Evolutionary conservation across 2,329 filamentous ascomycete genomes (phyloP).

Genomic region (Iodosphaeria phyllophila): DNA sequence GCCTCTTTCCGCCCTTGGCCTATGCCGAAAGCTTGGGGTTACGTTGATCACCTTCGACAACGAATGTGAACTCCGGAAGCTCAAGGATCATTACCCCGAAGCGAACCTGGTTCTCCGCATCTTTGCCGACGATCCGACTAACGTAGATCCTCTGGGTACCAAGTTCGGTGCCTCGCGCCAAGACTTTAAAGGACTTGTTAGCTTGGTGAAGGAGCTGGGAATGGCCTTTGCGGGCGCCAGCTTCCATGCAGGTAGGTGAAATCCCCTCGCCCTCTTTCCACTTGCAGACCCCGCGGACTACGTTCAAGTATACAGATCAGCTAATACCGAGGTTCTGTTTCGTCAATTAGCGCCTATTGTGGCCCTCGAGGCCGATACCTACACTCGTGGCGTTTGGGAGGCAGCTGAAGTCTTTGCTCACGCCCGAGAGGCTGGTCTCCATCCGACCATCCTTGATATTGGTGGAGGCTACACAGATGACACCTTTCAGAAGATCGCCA

Average conservation of each 20-base stretch:
- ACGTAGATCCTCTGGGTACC: conserved; percentile 84
- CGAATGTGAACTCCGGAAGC: conserved; percentile 92
- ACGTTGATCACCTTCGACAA: conserved; percentile 99
- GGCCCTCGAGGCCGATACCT: too few relatives aligned
- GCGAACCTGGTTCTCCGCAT: conserved; percentile 91
- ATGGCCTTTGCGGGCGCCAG: conserved; percentile 91
- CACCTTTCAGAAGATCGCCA: conserved; percentile 80
- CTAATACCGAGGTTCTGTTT: too few relatives aligned
- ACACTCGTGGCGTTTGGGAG: conserved; percentile 82
- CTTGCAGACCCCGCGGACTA: too few relatives aligned
- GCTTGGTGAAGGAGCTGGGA: conserved; percentile 60
- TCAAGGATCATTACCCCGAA: conserved; percentile 74
- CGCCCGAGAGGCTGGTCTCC: conserved; percentile 56
- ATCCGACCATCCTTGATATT: conserved; percentile 76
- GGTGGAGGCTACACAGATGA: conserved; percentile 86
- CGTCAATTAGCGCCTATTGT: too few relatives aligned
- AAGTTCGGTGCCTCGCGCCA: conserved; percentile 93
- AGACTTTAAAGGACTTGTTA: conserved; percentile 56
- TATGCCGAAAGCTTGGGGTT: conserved; percentile 67
- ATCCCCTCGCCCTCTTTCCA: conserved; percentile 79
- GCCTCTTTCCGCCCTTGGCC: conserved; percentile 93
- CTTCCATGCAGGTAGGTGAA: conserved; percentile 91
- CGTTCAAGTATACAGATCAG: too few relatives aligned
- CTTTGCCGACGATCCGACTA: conserved; percentile 87
- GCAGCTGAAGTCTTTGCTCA: conserved; percentile 80